Evolutionary conservation across 2,329 filamentous ascomycete genomes (phyloP).

Genomic region (Paradendryphiella salina): DNA sequence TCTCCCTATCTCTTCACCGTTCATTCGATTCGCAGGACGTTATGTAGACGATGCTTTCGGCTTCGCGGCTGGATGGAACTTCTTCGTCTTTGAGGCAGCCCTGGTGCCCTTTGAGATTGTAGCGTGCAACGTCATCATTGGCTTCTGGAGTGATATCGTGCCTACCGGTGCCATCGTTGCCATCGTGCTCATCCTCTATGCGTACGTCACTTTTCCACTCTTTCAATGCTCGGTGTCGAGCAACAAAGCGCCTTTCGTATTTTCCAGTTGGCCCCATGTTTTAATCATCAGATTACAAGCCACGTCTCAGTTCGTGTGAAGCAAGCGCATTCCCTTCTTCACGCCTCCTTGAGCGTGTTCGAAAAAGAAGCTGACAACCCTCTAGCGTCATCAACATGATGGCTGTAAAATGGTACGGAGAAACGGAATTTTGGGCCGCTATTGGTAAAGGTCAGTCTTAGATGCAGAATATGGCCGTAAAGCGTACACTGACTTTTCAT

Average conservation of each 20-base stretch:
- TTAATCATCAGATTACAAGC: not conserved
- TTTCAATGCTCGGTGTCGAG: not conserved
- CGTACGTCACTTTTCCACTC: constrained; percentile 49
- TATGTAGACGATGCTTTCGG: constrained; percentile 77
- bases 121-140: constrained; percentile 48
- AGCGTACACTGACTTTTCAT: not conserved
- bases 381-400: constrained; percentile 66
- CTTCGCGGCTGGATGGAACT: constrained; percentile 74
- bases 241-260: not conserved
- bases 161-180: constrained; percentile 65
- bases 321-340: not conserved
- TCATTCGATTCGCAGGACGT: constrained; percentile 75
- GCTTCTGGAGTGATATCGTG: constrained; percentile 58
- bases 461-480: not conserved
- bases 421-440: constrained; percentile 73
- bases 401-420: constrained; percentile 55
- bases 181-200: constrained; percentile 61
- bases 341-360: not conserved
- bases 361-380: constrained; percentile 12
- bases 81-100: constrained; percentile 70
- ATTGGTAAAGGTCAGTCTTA: constrained; percentile 49
- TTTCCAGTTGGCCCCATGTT: not conserved
- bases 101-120: constrained; percentile 70
- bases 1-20: constrained; percentile 74
- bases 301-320: not conserved